Evolutionary conservation across 129 eudicot species (phyloP).

Genomic region (Pulicaria dysenterica): DNA sequence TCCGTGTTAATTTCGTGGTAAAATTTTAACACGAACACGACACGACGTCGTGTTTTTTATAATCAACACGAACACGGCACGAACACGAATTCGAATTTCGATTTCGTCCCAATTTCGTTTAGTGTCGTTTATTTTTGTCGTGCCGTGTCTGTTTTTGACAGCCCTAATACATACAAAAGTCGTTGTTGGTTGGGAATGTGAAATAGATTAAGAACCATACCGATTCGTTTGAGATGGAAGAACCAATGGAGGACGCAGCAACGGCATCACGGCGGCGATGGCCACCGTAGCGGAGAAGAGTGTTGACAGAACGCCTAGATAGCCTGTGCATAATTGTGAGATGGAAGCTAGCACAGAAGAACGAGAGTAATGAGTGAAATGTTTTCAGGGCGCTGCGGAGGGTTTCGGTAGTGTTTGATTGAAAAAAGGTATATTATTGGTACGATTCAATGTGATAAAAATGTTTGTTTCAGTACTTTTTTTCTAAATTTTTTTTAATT

Average conservation of each 20-base stretch:
- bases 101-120: too few species aligned
- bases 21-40: too few species aligned
- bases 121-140: too few species aligned
- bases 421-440: too few species aligned
- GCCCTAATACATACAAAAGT: not conserved
- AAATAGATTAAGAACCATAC: slow-evolving; percentile 32
- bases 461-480: too few species aligned
- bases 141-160: too few species aligned
- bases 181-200: not conserved
- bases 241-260: slow-evolving; percentile 40
- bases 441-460: too few species aligned
- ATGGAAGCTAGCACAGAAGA: not conserved
- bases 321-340: slow-evolving; percentile 66
- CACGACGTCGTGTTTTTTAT: too few species aligned
- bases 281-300: slow-evolving; percentile 59
- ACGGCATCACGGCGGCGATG: slow-evolving; percentile 46
- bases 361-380: not conserved
- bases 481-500: too few species aligned
- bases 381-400: slow-evolving; percentile 16
- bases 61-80: too few species aligned
- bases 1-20: too few species aligned
- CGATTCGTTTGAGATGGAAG: slow-evolving; percentile 36
- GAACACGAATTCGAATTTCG: too few species aligned
- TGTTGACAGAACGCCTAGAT: slow-evolving; percentile 67
- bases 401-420: slow-evolving; percentile 43